These are phyloP conservation scores for Moniliophthora roreri DNA, from an alignment of 1,284 basidiomycete genomes.

Conservation along the genomic window DNA sequence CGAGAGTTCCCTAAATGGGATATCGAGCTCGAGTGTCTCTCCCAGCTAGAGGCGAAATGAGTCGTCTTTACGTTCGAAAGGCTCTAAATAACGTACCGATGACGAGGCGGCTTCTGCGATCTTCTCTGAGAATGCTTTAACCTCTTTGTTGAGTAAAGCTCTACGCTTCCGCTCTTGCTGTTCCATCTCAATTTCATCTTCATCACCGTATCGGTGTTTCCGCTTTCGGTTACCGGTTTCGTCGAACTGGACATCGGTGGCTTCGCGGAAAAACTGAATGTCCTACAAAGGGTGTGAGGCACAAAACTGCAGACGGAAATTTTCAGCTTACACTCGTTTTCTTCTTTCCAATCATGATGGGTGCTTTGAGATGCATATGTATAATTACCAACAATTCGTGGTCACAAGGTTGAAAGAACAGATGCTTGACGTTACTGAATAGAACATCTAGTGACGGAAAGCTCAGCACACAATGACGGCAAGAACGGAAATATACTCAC, in stretches of 20 bases:
- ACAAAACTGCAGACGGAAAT: conserved; percentile 5
- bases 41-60: conserved; percentile 54
- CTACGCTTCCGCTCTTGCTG: conserved; percentile 94
- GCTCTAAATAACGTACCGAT: conserved; percentile 49
- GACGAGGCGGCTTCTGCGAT: conserved; percentile 83
- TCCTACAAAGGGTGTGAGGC: conserved; percentile 52
- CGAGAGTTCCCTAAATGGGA: conserved; percentile 96
- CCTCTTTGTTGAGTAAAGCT: conserved; percentile 91
- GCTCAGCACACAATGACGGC: background rate
- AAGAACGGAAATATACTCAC: conserved; percentile 43
- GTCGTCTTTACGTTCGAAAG: conserved; percentile 14
- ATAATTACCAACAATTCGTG: conserved; percentile 94
- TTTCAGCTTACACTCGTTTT: conserved; percentile 77
- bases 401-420: conserved; percentile 99
- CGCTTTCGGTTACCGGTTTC: conserved; percentile 99
- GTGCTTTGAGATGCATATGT: conserved; percentile 92
- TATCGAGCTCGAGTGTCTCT: conserved; percentile 90
- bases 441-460: conserved; percentile 72
- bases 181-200: conserved; percentile 99
- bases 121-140: conserved; percentile 92
- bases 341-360: conserved; percentile 99
- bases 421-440: conserved; percentile 97
- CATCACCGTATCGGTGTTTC: conserved; percentile 96
- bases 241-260: conserved; percentile 96
- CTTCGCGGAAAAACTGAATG: conserved; percentile 98